Conservation (phyloP, 2,329 filamentous ascomycete species). For the Fusarium beomiforme region DNA sequence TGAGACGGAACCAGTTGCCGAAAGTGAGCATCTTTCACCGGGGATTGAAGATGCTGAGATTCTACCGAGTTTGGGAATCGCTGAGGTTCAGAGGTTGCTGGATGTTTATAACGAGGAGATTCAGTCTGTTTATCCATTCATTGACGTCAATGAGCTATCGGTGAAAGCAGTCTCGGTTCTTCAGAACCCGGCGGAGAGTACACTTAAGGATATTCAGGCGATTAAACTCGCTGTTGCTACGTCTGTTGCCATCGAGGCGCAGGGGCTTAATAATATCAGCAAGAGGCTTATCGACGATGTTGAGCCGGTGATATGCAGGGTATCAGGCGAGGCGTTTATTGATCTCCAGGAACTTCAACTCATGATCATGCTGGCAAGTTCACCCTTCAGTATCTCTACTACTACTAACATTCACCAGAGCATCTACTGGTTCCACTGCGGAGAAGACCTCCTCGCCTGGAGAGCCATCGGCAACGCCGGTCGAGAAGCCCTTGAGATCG, state of each 20-base stretch:
- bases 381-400: background rate
- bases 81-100: background rate
- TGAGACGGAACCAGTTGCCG: background rate
- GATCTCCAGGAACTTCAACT: slow-evolving; percentile 4
- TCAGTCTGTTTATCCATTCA: background rate
- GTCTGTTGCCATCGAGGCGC: background rate
- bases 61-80: background rate
- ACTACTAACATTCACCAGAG: background rate
- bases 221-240: slow-evolving; percentile 8
- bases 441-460: slow-evolving; percentile 10
- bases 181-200: background rate
- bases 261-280: slow-evolving; percentile 3
- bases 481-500: background rate
- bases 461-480: slow-evolving; percentile 2
- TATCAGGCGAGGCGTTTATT: slow-evolving; percentile 6
- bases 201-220: background rate
- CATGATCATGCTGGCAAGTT: background rate
- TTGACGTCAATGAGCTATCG: background rate
- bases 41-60: background rate
- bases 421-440: slow-evolving; percentile 18
- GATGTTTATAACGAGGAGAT: slow-evolving; percentile 3
- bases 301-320: slow-evolving; percentile 8
- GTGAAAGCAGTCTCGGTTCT: background rate
- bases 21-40: background rate
- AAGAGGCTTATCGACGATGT: slow-evolving; percentile 4